Percentiles rank a stretch among this genome's conserved stretches.
Evolutionary conservation across 2,329 filamentous ascomycete species (phyloP).

Genomic region (Neofusicoccum ribis): DNA sequence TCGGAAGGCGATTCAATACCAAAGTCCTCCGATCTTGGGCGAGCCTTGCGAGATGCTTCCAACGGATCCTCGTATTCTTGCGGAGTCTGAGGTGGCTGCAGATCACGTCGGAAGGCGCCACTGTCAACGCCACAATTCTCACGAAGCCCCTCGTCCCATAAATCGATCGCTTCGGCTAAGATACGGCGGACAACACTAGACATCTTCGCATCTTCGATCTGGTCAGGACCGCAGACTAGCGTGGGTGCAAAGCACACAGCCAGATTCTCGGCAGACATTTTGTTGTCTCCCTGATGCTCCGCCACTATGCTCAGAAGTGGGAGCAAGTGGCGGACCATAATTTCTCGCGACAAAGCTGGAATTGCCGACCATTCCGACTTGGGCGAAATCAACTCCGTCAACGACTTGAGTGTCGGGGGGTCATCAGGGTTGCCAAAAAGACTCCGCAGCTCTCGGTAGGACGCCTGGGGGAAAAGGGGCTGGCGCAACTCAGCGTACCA

Average conservation of each 20-base stretch:
- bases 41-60: conserved; percentile 29
- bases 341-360: conserved; percentile 46
- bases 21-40: conserved; percentile 20
- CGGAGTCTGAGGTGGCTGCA: conserved; percentile 41
- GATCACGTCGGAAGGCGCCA: conserved; percentile 39
- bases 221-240: conserved; percentile 54
- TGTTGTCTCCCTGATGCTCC: conserved; percentile 49
- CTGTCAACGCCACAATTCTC: conserved; percentile 43
- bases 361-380: conserved; percentile 49
- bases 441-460: conserved; percentile 49
- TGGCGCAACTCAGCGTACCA: conserved; percentile 57
- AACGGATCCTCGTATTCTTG: conserved; percentile 52
- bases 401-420: conserved; percentile 41
- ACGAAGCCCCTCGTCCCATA: conserved; percentile 47
- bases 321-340: conserved; percentile 53
- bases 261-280: conserved; percentile 56
- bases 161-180: conserved; percentile 48
- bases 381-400: conserved; percentile 49
- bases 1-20: conserved; percentile 20
- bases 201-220: conserved; percentile 56
- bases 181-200: conserved; percentile 53
- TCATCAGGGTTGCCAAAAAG: conserved; percentile 44
- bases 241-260: conserved; percentile 57
- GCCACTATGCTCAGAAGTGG: conserved; percentile 53
- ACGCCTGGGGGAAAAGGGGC: conserved; percentile 52